Percentiles rank a stretch among this genome's conserved stretches.
Conservation (phyloP, 768 basidiomycete genomes). For the Kondoa malvinella region DNA sequence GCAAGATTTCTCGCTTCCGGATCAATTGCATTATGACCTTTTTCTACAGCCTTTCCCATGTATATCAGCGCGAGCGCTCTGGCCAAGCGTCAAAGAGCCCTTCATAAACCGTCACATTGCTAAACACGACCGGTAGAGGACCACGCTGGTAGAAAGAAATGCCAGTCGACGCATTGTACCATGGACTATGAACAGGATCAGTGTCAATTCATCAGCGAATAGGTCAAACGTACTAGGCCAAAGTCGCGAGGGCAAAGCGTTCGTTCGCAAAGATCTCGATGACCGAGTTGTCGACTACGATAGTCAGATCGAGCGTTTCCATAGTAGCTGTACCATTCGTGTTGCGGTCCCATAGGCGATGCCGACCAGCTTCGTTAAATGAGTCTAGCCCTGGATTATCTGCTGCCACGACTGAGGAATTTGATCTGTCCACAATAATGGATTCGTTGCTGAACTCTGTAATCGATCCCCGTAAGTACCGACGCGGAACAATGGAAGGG, state of each 20-base stretch:
- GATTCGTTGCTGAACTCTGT: background rate
- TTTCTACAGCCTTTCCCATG: too few species aligned
- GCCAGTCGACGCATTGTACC: too few species aligned
- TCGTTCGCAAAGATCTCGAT: constrained; percentile 1
- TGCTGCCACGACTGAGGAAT: background rate
- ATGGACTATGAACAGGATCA: too few species aligned
- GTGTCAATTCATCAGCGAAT: too few species aligned
- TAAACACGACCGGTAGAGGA: background rate
- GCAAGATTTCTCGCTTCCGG: too few species aligned
- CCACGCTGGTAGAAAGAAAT: background rate
- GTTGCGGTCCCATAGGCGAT: background rate
- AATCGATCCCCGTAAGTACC: too few species aligned
- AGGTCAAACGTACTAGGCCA: too few species aligned
- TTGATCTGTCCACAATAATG: background rate
- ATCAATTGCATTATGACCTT: too few species aligned
- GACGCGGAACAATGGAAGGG: too few species aligned
- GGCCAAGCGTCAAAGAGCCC: background rate
- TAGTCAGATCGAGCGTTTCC: background rate
- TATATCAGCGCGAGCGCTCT: background rate
- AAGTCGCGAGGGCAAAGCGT: background rate
- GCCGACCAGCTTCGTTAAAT: background rate
- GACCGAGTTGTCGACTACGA: background rate
- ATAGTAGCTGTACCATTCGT: background rate
- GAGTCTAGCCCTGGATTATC: background rate
- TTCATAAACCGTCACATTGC: background rate